Evolutionary conservation across 306 rosid genomes (phyloP), one percentile per base, ranked within the genome.

Genomic region (Arachis stenosperma): DNA sequence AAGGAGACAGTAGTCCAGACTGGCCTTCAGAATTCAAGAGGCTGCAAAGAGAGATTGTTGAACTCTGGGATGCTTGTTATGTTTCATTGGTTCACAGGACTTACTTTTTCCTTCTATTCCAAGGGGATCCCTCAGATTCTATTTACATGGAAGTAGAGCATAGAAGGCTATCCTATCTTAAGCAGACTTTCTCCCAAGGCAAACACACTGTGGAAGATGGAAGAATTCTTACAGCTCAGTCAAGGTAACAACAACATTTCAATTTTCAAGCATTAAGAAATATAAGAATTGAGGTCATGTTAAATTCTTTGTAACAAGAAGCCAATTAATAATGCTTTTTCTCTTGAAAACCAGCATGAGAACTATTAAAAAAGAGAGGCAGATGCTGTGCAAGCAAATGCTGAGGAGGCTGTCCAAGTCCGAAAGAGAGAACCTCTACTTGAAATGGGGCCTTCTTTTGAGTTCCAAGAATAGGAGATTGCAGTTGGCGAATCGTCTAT

Each of bases 71-170:
- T 69, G 87, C 85, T 70, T 93, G 96, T 74, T 86, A 93, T 54
- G 86, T 89, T 76, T 88, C 98, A 42, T 84, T 93, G 86, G 90
- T 93, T 77, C 97, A 93, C 81, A 89, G 98, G 69, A 93, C 98
- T 69, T 93, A 89, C 81, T 93, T 93, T 88, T 91, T 88, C 82
- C 93, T 90, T 69, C 85, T 90, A 65, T 86, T 93, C 81, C 79
- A 80, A 75, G 97, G 98, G 51, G 98, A 93, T 61, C 84, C 82
- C 36, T 59, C 90, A 62, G 98, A 93, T 76, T 88, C 92, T 48
- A 85, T 90, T 68, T 93, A 93, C 74, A 79, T 89, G 90, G 96
- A 93, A 84, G 98, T 93, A 48, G 98, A 93, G 81, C 75, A 81
- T 51, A 86, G 98, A 82, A 86, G 98, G 63, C 65, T 90, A 30